A percentile compares a stretch with the other conserved stretches of the same genome.
Evolutionary conservation across 2,329 filamentous ascomycete species (phyloP).

Genomic region (Pseudogymnoascus sp.): DNA sequence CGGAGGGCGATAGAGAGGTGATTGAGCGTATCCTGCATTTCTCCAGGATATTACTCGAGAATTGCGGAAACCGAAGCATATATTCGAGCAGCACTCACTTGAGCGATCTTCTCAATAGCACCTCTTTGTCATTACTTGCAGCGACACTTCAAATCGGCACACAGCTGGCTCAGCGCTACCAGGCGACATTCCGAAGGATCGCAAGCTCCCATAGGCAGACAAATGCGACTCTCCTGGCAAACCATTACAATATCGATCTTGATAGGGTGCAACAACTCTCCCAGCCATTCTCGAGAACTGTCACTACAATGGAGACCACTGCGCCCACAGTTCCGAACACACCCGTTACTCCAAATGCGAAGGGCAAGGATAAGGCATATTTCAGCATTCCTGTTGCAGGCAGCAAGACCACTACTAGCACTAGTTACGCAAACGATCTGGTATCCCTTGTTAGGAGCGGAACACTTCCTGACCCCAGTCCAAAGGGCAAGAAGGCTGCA

Average conservation of each 20-base stretch:
- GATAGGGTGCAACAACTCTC: slow-evolving; percentile 82
- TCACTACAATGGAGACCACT: slow-evolving; percentile 39
- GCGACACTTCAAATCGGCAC: slow-evolving; percentile 73
- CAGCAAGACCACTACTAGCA: slow-evolving; percentile 36
- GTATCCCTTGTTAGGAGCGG: slow-evolving; percentile 61
- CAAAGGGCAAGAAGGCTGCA: slow-evolving; percentile 21
- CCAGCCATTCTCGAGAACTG: slow-evolving; percentile 70
- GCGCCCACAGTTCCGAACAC: slow-evolving; percentile 45
- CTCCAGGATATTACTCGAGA: slow-evolving; percentile 79
- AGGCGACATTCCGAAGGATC: slow-evolving; percentile 75
- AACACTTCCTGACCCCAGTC: slow-evolving; percentile 27
- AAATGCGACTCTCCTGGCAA: slow-evolving; percentile 66
- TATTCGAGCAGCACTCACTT: slow-evolving; percentile 90
- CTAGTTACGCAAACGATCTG: slow-evolving; percentile 76
- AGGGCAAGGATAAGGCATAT: slow-evolving; percentile 67
- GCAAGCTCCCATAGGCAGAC: slow-evolving; percentile 57
- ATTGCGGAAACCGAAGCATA: slow-evolving; percentile 93
- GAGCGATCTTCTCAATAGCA: slow-evolving; percentile 82
- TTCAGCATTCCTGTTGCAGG: slow-evolving; percentile 37
- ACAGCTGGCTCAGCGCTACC: slow-evolving; percentile 85
- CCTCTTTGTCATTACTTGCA: slow-evolving; percentile 70
- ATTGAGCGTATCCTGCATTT: slow-evolving; percentile 77
- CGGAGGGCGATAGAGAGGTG: slow-evolving; percentile 73
- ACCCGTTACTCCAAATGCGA: slow-evolving; percentile 50
- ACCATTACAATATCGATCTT: slow-evolving; percentile 74